Evolutionary conservation across 805 yeast genomes (phyloP), one percentile per base, ranked within the genome.

Genomic region (Kuraishia piskuri): DNA sequence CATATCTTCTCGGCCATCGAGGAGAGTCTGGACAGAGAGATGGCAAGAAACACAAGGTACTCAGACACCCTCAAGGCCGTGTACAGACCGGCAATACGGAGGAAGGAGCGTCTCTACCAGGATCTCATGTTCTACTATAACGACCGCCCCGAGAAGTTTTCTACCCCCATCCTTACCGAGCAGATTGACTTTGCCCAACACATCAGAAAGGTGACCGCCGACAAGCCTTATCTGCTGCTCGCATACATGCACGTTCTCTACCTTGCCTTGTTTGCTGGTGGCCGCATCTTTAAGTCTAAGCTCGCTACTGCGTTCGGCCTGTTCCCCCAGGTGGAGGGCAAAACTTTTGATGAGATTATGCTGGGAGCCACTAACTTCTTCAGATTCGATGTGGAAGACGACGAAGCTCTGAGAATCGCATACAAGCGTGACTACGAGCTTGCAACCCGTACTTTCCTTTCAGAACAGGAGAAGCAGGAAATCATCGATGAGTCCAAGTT

Each of bases 241-340:
- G 94, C 96, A 4, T 88, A 88, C 67, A 80, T 89, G 72, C 96
- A 88, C 65, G 94, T 87, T 50, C 77, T 88, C 81, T 88, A 88
- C 68, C 70, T 88, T 63, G 96, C 94, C 0, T 75, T 88, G 51
- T 88, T 88, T 71, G 96, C 96, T 1, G 96, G 96, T 51, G 96
- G 95, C 19, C 75, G 83, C 57, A 74, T 88, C 36, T 76, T 89
- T 80, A 72, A 84, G 55, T 82, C 90, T 0, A 78, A 83, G 19
- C 68, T 88, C 25, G 73, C 83, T 51, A 80, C 77, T 61, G 84
- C 90, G 22, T 70, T 84, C 5, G 88, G 90, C 2, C 68, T 88
- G 53, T 86, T 87, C 75, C 95, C 96, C 9, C 83, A 84, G 59
- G 79, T 84, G 49, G 79, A 79, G 53, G 89, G 88, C 24, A 73